phyloP scores from a whole-genome alignment of 805 yeast species.

The Yamadazyma paraphyllophila region DNA sequence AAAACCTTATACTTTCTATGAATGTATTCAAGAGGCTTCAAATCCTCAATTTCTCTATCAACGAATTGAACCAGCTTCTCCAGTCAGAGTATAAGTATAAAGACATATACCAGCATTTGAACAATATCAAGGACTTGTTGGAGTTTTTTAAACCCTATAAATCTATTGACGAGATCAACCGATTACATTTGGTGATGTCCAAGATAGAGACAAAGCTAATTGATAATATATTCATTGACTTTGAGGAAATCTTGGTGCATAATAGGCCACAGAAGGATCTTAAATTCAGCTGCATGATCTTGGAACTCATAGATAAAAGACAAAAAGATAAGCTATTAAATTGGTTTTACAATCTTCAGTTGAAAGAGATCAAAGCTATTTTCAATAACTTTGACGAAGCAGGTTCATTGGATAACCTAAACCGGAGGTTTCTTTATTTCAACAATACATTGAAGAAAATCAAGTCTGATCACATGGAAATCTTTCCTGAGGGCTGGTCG shows the following conservation, averaged over 20 bases:
- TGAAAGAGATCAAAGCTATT: conserved; percentile 72
- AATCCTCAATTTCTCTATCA: conserved; percentile 56
- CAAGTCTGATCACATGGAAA: conserved; percentile 47
- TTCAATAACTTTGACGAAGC: conserved; percentile 87
- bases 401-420: conserved; percentile 84
- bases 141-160: conserved; percentile 75
- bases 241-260: conserved; percentile 46
- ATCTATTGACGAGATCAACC: conserved; percentile 76
- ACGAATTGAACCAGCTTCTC: conserved; percentile 64
- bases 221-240: conserved; percentile 71
- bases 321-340: conserved; percentile 57
- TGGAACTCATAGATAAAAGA: conserved; percentile 62
- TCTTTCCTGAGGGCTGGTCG: conserved; percentile 73
- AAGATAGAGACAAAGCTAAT: conserved; percentile 59
- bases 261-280: conserved; percentile 30
- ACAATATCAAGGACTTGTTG: conserved; percentile 72
- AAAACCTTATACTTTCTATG: conserved; percentile 80
- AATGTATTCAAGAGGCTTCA: conserved; percentile 83
- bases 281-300: conserved; percentile 65
- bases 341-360: conserved; percentile 70
- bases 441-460: conserved; percentile 64
- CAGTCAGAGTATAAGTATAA: conserved; percentile 45
- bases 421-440: conserved; percentile 78
- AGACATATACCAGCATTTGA: conserved; percentile 59
- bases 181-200: conserved; percentile 56